Conservation (phyloP, 257 asterid genomes). For the Salvia miltiorrhiza region DNA sequence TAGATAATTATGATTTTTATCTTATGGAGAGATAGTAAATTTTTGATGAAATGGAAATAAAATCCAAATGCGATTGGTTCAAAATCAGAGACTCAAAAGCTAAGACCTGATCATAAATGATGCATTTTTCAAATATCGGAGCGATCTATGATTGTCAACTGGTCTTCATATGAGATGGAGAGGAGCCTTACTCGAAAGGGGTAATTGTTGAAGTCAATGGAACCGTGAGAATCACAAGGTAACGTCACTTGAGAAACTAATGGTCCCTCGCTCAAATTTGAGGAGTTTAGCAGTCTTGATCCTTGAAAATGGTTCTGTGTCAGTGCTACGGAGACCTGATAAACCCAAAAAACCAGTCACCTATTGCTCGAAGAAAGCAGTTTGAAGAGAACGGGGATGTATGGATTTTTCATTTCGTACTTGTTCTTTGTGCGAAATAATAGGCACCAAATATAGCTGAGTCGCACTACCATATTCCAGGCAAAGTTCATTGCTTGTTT, state of each 20-base stretch:
- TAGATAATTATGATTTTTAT: background rate
- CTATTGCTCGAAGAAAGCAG: conserved; percentile 1
- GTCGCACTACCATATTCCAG: conserved; percentile 93
- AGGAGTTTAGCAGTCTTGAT: conserved; percentile 44
- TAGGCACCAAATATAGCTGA: conserved; percentile 76
- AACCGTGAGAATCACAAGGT: conserved; percentile 92
- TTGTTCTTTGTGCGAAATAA: conserved; percentile 64
- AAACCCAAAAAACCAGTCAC: conserved; percentile 12
- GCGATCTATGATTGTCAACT: conserved; percentile 8
- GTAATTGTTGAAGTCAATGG: conserved; percentile 77
- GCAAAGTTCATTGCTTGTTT: conserved; percentile 44
- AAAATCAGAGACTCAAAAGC: background rate
- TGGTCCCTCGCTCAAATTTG: conserved; percentile 61
- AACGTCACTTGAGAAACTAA: conserved; percentile 76
- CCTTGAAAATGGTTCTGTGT: conserved; percentile 76
- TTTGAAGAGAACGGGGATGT: background rate
- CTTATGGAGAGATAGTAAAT: background rate
- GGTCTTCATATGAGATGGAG: conserved; percentile 15
- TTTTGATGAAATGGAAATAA: background rate
- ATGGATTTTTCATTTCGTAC: conserved; percentile 37
- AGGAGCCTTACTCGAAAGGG: conserved; percentile 76
- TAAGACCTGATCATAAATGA: conserved; percentile 1
- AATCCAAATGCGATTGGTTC: conserved; percentile 2
- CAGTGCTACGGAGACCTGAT: conserved; percentile 67
- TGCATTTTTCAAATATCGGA: background rate